Evolutionary conservation across 768 basidiomycete genomes (phyloP).

Genomic region (Psilocybe cubensis): DNA sequence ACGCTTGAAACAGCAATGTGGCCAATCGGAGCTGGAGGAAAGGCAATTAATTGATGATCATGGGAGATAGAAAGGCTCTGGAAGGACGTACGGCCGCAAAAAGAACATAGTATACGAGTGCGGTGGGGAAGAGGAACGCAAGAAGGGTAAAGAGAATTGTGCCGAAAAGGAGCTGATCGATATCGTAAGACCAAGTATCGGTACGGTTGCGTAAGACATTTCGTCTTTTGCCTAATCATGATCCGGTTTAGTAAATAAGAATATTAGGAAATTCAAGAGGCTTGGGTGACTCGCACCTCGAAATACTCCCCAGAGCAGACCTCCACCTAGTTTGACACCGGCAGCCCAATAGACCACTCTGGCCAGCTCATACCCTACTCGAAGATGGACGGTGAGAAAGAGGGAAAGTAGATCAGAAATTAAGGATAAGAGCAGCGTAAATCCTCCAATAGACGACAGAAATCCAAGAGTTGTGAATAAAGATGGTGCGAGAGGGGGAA

Average conservation of each 20-base stretch:
- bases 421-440: conserved; percentile 71
- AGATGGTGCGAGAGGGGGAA: conserved; percentile 27
- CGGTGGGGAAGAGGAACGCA: conserved; percentile 83
- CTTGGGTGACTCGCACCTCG: conserved; percentile 62
- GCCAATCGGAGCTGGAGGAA: conserved; percentile 38
- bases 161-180: conserved; percentile 94
- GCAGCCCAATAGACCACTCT: conserved; percentile 58
- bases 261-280: neutral
- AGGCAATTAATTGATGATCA: conserved; percentile 36
- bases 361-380: conserved; percentile 68
- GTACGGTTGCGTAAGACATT: conserved; percentile 88
- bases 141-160: conserved; percentile 86
- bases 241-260: neutral
- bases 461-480: conserved; percentile 17
- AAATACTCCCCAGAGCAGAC: conserved; percentile 86
- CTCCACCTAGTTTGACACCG: conserved; percentile 56
- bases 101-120: conserved; percentile 82
- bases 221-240: conserved; percentile 73
- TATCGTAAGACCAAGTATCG: conserved; percentile 89
- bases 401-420: conserved; percentile 63
- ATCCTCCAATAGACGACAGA: conserved; percentile 47
- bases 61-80: neutral
- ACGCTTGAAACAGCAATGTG: conserved; percentile 62
- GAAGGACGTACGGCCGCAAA: conserved; percentile 62
- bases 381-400: conserved; percentile 72